phyloP scores from a whole-genome alignment of 768 basidiomycete genomes.

The Mycena leptocephala region DNA sequence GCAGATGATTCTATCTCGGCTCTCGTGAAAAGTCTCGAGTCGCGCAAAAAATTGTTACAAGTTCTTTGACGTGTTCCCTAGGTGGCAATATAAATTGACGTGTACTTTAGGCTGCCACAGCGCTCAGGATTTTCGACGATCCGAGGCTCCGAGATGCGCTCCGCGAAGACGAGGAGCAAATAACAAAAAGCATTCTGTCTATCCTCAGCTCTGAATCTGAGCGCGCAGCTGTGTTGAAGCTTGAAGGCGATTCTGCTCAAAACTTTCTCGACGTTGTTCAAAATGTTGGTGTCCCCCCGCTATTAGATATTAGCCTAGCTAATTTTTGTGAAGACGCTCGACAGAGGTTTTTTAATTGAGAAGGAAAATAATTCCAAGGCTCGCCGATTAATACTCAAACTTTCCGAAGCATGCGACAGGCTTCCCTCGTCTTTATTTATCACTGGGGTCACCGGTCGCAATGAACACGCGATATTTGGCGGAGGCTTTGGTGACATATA shows the following conservation, averaged over 20 bases:
- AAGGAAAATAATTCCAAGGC: conserved; percentile 6
- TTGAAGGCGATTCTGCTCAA: conserved; percentile 7
- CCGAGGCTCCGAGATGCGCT: not conserved
- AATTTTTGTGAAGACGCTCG: not conserved
- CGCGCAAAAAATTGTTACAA: conserved; percentile 7
- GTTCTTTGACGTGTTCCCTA: not conserved
- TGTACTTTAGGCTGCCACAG: not conserved
- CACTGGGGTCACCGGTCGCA: conserved; percentile 24
- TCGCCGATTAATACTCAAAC: conserved; percentile 33
- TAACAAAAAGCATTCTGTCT: not conserved
- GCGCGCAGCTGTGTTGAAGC: not conserved
- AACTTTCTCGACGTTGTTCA: conserved; percentile 18
- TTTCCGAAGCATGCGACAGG: conserved; percentile 30
- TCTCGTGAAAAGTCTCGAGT: conserved; percentile 7
- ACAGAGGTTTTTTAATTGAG: not conserved
- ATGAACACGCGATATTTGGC: conserved; percentile 18
- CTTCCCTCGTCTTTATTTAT: conserved; percentile 38
- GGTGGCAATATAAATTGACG: not conserved
- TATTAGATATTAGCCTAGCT: not conserved
- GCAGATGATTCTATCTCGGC: not conserved
- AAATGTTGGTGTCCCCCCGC: not conserved
- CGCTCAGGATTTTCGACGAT: not conserved
- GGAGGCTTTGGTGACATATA: conserved; percentile 43
- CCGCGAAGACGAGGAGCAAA: conserved; percentile 18
- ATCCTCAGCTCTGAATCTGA: conserved; percentile 4